Conservation (phyloP, 2,329 filamentous ascomycete species). For the Gliomastix tumulicola region DNA sequence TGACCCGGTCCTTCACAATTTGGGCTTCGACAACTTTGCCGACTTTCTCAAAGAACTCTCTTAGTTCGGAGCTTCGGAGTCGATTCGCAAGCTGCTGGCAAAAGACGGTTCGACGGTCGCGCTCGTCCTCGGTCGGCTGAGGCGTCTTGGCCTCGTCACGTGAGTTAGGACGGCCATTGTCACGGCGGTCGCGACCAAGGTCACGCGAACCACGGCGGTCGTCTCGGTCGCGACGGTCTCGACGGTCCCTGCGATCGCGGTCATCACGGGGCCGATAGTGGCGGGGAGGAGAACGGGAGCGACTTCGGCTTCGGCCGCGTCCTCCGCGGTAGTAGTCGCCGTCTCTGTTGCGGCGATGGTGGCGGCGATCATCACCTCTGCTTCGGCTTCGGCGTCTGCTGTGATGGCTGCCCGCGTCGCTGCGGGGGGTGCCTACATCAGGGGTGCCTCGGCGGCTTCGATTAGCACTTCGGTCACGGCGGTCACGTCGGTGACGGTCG, state of each 20-base stretch:
- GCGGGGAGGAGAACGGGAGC: slow-evolving; percentile 64
- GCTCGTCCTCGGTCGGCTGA: slow-evolving; percentile 86
- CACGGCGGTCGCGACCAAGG: slow-evolving; percentile 32
- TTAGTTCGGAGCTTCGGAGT: slow-evolving; percentile 84
- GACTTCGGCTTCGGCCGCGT: slow-evolving; percentile 51
- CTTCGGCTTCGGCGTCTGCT: slow-evolving; percentile 76
- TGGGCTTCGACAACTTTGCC: slow-evolving; percentile 94
- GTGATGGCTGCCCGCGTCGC: slow-evolving; percentile 73
- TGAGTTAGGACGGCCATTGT: too few species aligned
- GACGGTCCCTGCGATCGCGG: slow-evolving; percentile 40
- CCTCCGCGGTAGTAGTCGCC: slow-evolving; percentile 61
- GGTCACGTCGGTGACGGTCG: slow-evolving; percentile 40
- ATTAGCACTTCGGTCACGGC: slow-evolving; percentile 49
- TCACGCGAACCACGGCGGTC: slow-evolving; percentile 15
- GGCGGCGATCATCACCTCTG: slow-evolving; percentile 67
- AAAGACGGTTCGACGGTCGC: slow-evolving; percentile 93
- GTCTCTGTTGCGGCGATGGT: slow-evolving; percentile 66
- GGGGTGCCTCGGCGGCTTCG: slow-evolving; percentile 39
- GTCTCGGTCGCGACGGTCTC: slow-evolving; percentile 39
- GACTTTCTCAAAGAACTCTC: slow-evolving; percentile 91
- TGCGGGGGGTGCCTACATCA: slow-evolving; percentile 60
- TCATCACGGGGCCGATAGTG: slow-evolving; percentile 51
- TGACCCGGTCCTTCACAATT: slow-evolving; percentile 97
- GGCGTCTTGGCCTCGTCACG: too few species aligned
- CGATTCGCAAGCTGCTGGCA: slow-evolving; percentile 96